Evolutionary conservation across 2,329 filamentous ascomycete species (phyloP).

Genomic region (Colletotrichum echinochloae): DNA sequence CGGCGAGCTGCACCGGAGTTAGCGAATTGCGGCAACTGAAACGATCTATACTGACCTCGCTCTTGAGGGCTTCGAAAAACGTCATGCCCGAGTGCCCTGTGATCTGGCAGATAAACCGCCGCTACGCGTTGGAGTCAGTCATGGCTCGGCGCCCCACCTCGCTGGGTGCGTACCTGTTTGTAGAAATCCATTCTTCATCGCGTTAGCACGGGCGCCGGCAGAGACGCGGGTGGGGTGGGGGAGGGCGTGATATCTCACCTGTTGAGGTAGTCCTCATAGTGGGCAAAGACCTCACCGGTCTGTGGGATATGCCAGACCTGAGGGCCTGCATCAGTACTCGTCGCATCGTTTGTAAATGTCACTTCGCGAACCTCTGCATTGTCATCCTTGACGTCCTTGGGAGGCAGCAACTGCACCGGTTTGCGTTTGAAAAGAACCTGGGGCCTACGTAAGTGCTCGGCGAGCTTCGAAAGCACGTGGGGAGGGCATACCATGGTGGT

Average conservation of each 20-base stretch:
- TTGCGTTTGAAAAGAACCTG: conserved; percentile 98
- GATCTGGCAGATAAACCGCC: conserved; percentile 94
- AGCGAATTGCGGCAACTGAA: conserved; percentile 20
- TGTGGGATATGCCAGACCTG: conserved; percentile 93
- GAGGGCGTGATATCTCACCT: conserved; percentile 68
- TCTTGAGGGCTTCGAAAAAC: conserved; percentile 92
- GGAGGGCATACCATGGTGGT: conserved; percentile 51
- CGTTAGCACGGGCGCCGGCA: conserved; percentile 46
- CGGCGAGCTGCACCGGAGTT: conserved; percentile 68
- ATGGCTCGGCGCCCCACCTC: conserved; percentile 35
- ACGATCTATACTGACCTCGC: conserved; percentile 75
- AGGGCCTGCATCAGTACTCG: conserved; percentile 33
- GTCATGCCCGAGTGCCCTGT: conserved; percentile 91
- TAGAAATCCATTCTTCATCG: conserved; percentile 86
- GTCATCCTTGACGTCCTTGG: conserved; percentile 81
- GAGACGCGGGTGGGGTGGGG: background rate
- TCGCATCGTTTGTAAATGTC: conserved; percentile 35
- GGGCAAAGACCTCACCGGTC: conserved; percentile 89
- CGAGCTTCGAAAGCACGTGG: conserved; percentile 18
- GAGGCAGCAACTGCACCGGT: conserved; percentile 84
- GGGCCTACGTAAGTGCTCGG: conserved; percentile 41
- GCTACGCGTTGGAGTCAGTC: conserved; percentile 59
- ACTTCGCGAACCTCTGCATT: conserved; percentile 77
- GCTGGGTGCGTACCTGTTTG: conserved; percentile 74
- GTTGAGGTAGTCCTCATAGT: conserved; percentile 88